Percentiles rank a stretch among this genome's conserved stretches.
phyloP scores from a whole-genome alignment of 1,139 yeast species.

The Diutina mesorugosa region DNA sequence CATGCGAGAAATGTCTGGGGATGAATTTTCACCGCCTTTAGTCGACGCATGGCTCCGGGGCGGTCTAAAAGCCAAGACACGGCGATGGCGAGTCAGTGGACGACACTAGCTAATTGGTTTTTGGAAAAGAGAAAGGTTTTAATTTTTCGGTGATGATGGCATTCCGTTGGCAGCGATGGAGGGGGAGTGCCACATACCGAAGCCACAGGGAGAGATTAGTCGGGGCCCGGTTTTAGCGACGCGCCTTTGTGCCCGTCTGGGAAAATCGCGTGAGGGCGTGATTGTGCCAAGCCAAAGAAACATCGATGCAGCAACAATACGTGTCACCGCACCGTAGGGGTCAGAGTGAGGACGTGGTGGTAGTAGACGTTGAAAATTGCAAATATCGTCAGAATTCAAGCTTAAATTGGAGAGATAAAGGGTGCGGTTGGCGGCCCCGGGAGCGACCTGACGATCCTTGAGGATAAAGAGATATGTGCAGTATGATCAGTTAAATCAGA shows the following conservation, averaged over 20 bases:
- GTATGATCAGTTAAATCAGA: too few species aligned
- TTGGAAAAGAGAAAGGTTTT: neutral
- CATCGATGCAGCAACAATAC: neutral
- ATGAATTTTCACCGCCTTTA: neutral
- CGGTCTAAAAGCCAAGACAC: neutral
- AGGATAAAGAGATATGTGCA: too few species aligned
- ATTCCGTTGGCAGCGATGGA: neutral
- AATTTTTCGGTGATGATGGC: neutral
- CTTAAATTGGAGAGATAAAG: too few species aligned
- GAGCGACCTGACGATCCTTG: too few species aligned
- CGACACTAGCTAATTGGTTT: neutral
- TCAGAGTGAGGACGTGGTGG: too few species aligned
- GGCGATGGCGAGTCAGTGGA: neutral
- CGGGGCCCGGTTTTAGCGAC: neutral
- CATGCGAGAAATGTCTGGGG: neutral
- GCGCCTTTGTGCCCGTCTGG: neutral
- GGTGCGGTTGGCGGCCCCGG: too few species aligned
- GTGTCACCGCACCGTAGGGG: too few species aligned
- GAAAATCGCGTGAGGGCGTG: constrained; percentile 4
- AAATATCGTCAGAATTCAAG: too few species aligned
- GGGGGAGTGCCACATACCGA: neutral
- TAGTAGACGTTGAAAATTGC: too few species aligned
- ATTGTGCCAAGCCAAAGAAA: neutral
- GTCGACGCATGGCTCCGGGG: neutral
- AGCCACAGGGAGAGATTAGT: neutral